Evolutionary conservation across 345 rosid species (phyloP), one percentile per base, ranked within the genome.

Genomic region (Brassica rapa): DNA sequence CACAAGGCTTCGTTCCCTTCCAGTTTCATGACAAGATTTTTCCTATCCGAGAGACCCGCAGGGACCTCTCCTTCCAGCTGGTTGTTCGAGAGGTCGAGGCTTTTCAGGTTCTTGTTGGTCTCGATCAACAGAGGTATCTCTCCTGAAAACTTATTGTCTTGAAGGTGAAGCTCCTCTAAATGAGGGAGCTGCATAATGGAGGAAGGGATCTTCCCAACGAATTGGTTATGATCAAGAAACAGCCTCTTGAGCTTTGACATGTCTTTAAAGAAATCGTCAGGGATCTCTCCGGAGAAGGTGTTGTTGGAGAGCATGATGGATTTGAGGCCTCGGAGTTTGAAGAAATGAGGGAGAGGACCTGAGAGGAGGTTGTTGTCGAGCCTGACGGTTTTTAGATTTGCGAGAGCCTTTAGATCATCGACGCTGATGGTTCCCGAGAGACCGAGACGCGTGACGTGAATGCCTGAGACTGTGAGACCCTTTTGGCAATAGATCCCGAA

Each of bases 1-100:
- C 97, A 94, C 21, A 94, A 86, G 2, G 25, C 21, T 0, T 1
- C 51, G 65, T 94, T 94, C 24, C 69, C 86, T 21, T 39, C 8
- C 33, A 92, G 85, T n/a, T 33, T 39, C 24, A 71, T 69, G 0
- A 37, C 8, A 64, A 89, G 86, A 66, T 62, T 73, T 30, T 80
- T 74, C 66, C 57, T 78, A 43, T 46, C 25, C 6, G 83, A 43
- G 10, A 81, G 32, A 74, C 79, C 74, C 4, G 24, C 66, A 0
- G 98, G 98, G 41, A 94, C 81, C 57, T 75, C 33, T 41, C 98
- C 98, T 82, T 82, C 84, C n/a, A 94, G 85, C 2, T 77, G 30
- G 84, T 94, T 94, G 74, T 64, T 2, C 3, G 95, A 82, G 10
- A 92, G n/a, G 74, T 91, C 85, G 11, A 94, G 10, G 2, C 84